phyloP scores from a whole-genome alignment of 345 rosid genomes.

The Pseudoturritis turrita region DNA sequence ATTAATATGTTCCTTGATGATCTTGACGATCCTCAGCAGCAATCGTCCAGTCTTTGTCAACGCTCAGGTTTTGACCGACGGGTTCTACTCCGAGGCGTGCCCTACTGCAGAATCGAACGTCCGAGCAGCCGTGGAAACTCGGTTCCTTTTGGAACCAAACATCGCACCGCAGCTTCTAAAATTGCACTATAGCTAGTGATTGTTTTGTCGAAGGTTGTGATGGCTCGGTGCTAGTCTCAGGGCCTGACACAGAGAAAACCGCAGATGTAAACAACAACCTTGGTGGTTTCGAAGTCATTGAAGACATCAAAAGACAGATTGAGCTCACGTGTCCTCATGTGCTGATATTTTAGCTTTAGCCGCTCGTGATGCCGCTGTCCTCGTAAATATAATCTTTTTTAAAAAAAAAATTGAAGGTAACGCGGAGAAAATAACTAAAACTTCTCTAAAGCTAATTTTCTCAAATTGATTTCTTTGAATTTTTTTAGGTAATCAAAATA shows the following conservation, averaged over 20 bases:
- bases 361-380: slow-evolving; percentile 35
- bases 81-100: background rate
- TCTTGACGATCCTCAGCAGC: background rate
- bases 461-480: too few relatives aligned
- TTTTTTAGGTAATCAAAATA: too few relatives aligned
- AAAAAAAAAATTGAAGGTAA: too few relatives aligned
- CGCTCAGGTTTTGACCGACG: background rate
- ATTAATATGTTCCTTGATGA: background rate
- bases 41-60: background rate
- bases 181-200: background rate
- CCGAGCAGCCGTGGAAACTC: background rate
- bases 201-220: slow-evolving; percentile 7
- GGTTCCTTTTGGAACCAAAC: background rate
- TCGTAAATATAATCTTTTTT: slow-evolving; percentile 26
- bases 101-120: background rate
- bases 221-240: background rate
- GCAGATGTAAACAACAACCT: background rate
- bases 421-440: too few relatives aligned
- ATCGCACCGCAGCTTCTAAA: background rate
- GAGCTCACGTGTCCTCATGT: slow-evolving; percentile 9
- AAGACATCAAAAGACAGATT: background rate
- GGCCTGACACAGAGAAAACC: slow-evolving; percentile 1
- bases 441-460: too few relatives aligned
- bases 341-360: slow-evolving; percentile 39
- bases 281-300: slow-evolving; percentile 3